phyloP scores from a whole-genome alignment of 1,284 basidiomycete genomes.

The Blastosporella zonata region DNA sequence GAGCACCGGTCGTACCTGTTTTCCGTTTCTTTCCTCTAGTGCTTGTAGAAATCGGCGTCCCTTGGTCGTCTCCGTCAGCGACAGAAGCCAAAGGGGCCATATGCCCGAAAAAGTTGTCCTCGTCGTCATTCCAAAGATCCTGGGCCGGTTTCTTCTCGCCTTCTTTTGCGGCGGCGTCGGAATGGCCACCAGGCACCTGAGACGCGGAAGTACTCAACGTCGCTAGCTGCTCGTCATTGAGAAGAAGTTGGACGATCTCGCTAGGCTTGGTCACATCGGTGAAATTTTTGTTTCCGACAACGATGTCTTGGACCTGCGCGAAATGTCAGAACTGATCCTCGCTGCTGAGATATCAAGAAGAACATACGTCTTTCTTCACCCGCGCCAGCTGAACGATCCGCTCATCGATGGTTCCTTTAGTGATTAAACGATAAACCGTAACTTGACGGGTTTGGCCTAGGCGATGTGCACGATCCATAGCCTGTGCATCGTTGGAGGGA shows the following conservation, averaged over 20 bases:
- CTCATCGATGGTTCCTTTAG: conserved; percentile 97
- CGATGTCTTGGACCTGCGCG: conserved; percentile 92
- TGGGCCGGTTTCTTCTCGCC: conserved; percentile 42
- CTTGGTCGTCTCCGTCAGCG: conserved; percentile 36
- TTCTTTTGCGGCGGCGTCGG: conserved; percentile 29
- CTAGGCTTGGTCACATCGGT: conserved; percentile 91
- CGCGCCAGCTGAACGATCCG: conserved; percentile 94
- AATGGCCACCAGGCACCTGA: conserved; percentile 36
- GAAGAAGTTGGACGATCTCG: conserved; percentile 93
- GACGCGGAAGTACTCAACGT: conserved; percentile 47
- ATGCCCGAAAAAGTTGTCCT: conserved; percentile 79
- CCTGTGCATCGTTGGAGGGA: conserved; percentile 98
- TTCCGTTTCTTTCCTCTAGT: conserved; percentile 45
- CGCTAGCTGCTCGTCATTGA: conserved; percentile 91
- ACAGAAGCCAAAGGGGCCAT: conserved; percentile 26
- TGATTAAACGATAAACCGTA: conserved; percentile 97
- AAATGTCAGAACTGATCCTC: conserved; percentile 12
- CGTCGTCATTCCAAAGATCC: conserved; percentile 81
- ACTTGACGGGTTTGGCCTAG: conserved; percentile 99
- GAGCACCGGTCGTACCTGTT: conserved; percentile 31
- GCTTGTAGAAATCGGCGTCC: conserved; percentile 25
- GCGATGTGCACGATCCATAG: conserved; percentile 99
- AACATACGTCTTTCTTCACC: conserved; percentile 89
- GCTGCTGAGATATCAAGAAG: not conserved
- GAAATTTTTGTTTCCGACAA: conserved; percentile 96